phyloP scores from a whole-genome alignment of 441 rosid species.

The Flueggea neowawraea region DNA sequence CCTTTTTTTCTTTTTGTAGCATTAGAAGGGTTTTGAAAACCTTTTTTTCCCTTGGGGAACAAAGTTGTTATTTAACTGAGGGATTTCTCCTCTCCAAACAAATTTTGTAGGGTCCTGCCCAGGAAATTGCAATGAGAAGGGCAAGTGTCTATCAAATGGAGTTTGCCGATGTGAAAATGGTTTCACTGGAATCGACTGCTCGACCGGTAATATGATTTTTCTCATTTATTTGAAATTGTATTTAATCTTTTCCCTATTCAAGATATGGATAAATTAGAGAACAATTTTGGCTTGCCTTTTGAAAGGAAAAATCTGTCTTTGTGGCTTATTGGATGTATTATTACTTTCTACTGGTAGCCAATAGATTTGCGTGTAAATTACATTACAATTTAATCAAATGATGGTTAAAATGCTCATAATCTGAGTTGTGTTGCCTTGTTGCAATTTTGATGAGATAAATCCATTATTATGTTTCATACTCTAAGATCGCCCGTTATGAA shows the following conservation, averaged over 20 bases:
- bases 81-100: background rate
- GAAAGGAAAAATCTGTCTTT: too few relatives aligned
- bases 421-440: too few relatives aligned
- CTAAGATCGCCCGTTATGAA: background rate
- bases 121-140: slow-evolving; percentile 71
- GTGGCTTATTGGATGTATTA: too few relatives aligned
- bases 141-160: slow-evolving; percentile 76
- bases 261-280: too few relatives aligned
- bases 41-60: too few relatives aligned
- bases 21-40: too few relatives aligned
- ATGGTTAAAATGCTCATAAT: too few relatives aligned
- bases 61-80: background rate
- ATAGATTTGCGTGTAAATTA: too few relatives aligned
- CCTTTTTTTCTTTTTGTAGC: too few relatives aligned
- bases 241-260: background rate
- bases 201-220: slow-evolving; percentile 58
- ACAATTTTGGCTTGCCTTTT: too few relatives aligned
- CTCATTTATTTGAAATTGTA: background rate
- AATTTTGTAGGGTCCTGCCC: slow-evolving; percentile 74
- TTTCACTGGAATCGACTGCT: slow-evolving; percentile 91
- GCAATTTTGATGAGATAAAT: background rate
- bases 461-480: background rate
- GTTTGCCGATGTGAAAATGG: slow-evolving; percentile 73
- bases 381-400: too few relatives aligned
- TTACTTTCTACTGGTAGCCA: too few relatives aligned